Evolutionary conservation across 192 early-diverging fungal genomes (phyloP).

Genomic region (Thoreauomyces humboldtii): DNA sequence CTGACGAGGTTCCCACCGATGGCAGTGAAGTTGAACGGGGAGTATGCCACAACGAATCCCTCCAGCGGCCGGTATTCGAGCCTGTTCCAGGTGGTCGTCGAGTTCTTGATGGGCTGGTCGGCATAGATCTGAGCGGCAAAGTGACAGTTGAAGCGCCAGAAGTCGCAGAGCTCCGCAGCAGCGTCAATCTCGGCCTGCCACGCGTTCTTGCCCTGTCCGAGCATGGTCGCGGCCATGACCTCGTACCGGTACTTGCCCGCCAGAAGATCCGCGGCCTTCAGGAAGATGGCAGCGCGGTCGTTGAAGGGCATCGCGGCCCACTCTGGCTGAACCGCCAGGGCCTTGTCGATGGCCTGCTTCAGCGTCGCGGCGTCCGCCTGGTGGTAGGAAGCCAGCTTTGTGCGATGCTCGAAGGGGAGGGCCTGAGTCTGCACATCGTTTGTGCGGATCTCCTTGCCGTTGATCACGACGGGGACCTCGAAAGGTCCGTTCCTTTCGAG

Average conservation of each 20-base stretch:
- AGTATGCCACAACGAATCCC: slow-evolving; percentile 96
- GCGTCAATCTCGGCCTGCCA: slow-evolving; percentile 99
- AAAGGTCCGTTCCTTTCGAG: slow-evolving; percentile 51
- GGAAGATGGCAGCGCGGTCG: slow-evolving; percentile 92
- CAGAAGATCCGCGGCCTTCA: slow-evolving; percentile 95
- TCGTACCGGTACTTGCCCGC: slow-evolving; percentile 83
- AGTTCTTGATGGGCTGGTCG: slow-evolving; percentile 89
- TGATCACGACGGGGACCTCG: slow-evolving; percentile 80
- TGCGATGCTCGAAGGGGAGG: slow-evolving; percentile 80
- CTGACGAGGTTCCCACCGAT: slow-evolving; percentile 93
- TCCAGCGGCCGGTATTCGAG: slow-evolving; percentile 94
- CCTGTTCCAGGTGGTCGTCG: slow-evolving; percentile 85
- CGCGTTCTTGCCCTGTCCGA: slow-evolving; percentile 97
- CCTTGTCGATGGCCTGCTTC: slow-evolving; percentile 76
- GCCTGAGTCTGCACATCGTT: slow-evolving; percentile 61
- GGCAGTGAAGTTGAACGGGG: slow-evolving; percentile 99
- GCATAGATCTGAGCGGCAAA: slow-evolving; percentile 89
- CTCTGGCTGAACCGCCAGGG: slow-evolving; percentile 74
- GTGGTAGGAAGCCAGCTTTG: slow-evolving; percentile 78
- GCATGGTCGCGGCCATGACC: slow-evolving; percentile 84
- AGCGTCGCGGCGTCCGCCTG: slow-evolving; percentile 61
- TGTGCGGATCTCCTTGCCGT: slow-evolving; percentile 70
- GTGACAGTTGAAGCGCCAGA: slow-evolving; percentile 93
- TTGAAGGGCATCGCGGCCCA: slow-evolving; percentile 94
- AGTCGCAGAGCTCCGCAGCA: slow-evolving; percentile 91